Conservation (phyloP, 2,329 filamentous ascomycete genomes). For the Trichoderma atroviride region DNA sequence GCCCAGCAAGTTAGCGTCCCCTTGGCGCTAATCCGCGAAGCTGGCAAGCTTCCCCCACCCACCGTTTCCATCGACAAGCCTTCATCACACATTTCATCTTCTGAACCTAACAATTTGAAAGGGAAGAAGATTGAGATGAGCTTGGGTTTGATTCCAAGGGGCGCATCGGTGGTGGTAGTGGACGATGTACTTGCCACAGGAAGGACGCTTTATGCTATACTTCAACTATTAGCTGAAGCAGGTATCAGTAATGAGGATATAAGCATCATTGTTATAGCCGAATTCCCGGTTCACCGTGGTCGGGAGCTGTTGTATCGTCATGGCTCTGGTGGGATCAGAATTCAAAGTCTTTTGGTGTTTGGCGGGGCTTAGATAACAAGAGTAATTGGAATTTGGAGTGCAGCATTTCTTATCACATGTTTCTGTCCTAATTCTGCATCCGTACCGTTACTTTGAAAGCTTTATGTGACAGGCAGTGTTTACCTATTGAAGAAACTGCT, state of each 20-base stretch:
- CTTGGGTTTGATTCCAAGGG: conserved; percentile 44
- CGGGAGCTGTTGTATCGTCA: conserved; percentile 47
- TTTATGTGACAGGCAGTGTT: not conserved
- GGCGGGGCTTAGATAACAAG: conserved; percentile 30
- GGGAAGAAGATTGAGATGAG: conserved; percentile 54
- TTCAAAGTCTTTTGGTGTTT: conserved; percentile 57
- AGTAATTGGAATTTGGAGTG: not conserved
- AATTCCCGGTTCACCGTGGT: conserved; percentile 59
- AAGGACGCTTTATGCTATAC: conserved; percentile 55
- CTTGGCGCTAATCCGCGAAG: conserved; percentile 56
- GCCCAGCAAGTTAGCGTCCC: conserved; percentile 45
- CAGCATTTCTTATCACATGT: not conserved
- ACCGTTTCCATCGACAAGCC: conserved; percentile 51
- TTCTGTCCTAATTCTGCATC: not conserved
- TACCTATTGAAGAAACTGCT: not conserved
- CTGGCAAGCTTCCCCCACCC: conserved; percentile 62
- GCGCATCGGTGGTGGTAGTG: conserved; percentile 54
- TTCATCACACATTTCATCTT: conserved; percentile 57
- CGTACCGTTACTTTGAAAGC: not conserved
- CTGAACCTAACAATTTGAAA: conserved; percentile 30
- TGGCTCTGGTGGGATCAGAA: conserved; percentile 53
- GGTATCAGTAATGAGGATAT: conserved; percentile 47
- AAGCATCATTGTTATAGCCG: conserved; percentile 55
- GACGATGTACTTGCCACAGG: conserved; percentile 63
- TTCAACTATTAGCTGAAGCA: conserved; percentile 50